A percentile compares a stretch with the other conserved stretches of the same genome.
These are phyloP conservation scores for Geranium incanum DNA, from an alignment of 441 rosid species.

Conservation along the genomic window DNA sequence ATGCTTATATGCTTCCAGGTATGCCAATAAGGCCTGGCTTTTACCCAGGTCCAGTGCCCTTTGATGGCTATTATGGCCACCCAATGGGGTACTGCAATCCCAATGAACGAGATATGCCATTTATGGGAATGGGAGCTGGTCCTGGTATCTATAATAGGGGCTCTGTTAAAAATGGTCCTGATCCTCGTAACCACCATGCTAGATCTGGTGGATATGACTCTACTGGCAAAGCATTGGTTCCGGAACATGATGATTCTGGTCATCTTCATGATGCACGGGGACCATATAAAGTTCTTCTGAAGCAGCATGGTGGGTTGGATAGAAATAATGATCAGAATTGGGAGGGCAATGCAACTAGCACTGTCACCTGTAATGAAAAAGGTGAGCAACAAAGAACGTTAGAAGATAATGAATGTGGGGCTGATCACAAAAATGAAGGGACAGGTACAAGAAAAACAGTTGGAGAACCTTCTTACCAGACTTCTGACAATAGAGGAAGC, in stretches of 20 bases:
- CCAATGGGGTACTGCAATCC: slow-evolving; percentile 68
- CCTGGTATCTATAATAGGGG: slow-evolving; percentile 48
- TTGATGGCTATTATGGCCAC: slow-evolving; percentile 77
- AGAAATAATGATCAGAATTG: slow-evolving; percentile 44
- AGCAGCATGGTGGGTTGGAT: slow-evolving; percentile 60
- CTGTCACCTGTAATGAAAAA: slow-evolving; percentile 32
- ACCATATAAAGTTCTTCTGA: slow-evolving; percentile 68
- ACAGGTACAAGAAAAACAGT: slow-evolving; percentile 28
- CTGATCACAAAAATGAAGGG: slow-evolving; percentile 33
- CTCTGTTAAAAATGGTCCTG: slow-evolving; percentile 53
- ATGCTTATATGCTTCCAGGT: slow-evolving; percentile 63
- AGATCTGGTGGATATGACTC: slow-evolving; percentile 54
- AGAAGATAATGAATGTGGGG: slow-evolving; percentile 43
- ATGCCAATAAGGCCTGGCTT: slow-evolving; percentile 90
- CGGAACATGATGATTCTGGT: slow-evolving; percentile 49
- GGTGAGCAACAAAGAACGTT: slow-evolving; percentile 34
- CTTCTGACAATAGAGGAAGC: slow-evolving; percentile 27
- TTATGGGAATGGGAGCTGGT: slow-evolving; percentile 68
- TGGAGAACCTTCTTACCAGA: slow-evolving; percentile 34
- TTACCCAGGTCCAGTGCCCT: slow-evolving; percentile 69
- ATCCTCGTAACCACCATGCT: slow-evolving; percentile 38
- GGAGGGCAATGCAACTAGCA: slow-evolving; percentile 33
- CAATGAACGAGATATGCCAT: slow-evolving; percentile 64
- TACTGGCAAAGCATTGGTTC: slow-evolving; percentile 27
- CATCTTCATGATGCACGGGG: slow-evolving; percentile 49